Conservation (phyloP, 2,329 filamentous ascomycete species). For the Leptographium wingfieldii region DNA sequence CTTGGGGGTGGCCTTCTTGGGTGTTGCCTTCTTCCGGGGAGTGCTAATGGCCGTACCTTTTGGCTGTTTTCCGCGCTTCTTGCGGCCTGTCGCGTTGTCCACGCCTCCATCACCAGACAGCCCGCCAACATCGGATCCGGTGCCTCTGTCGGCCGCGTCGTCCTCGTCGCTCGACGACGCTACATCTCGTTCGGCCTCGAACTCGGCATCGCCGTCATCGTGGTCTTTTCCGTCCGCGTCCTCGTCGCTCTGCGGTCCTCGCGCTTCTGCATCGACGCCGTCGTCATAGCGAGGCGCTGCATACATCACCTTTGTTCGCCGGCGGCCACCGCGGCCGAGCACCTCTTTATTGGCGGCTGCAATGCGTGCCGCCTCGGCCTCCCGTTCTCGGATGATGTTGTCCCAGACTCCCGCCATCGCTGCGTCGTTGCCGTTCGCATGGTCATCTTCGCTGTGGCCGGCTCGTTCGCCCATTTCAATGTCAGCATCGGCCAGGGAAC, state of each 20-base stretch:
- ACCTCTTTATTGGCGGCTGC: constrained; percentile 55
- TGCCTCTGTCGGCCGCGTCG: constrained; percentile 7
- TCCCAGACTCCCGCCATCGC: constrained; percentile 62
- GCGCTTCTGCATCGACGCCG: not conserved
- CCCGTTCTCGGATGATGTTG: constrained; percentile 71
- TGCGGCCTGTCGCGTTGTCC: not conserved
- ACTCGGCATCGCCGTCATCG: constrained; percentile 17
- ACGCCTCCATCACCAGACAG: not conserved
- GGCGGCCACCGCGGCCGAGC: constrained; percentile 77
- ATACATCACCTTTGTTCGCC: constrained; percentile 38
- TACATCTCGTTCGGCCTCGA: too few relatives aligned
- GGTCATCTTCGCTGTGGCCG: constrained; percentile 31
- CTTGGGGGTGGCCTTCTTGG: not conserved
- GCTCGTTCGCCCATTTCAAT: constrained; percentile 38
- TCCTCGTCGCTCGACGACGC: constrained; percentile 9
- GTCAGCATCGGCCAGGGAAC: constrained; percentile 54
- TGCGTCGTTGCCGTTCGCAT: not conserved
- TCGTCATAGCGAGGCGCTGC: constrained; percentile 10
- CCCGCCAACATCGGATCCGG: not conserved
- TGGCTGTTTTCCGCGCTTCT: not conserved
- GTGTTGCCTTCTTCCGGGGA: not conserved
- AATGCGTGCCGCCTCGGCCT: constrained; percentile 63
- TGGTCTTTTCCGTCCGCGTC: constrained; percentile 16
- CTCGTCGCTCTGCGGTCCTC: constrained; percentile 9
- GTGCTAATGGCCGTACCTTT: not conserved